These are phyloP conservation scores for Aphanomyces stellatus DNA, from an alignment of 352 stramenopile species.

Conservation along the genomic window DNA sequence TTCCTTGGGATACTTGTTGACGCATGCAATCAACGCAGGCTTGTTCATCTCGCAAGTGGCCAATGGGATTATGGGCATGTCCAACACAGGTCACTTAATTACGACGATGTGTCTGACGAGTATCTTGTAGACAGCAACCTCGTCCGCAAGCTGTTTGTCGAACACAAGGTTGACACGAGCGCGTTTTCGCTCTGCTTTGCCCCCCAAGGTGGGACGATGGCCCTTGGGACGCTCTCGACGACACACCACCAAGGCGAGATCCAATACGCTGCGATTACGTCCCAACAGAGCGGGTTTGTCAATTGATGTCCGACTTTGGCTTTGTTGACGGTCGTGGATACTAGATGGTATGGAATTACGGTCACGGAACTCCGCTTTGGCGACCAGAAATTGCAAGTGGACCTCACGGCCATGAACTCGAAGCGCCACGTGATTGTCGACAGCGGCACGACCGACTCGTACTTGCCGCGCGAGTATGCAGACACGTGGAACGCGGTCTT, in stretches of 20 bases:
- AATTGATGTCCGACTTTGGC: not conserved
- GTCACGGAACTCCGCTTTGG: slow-evolving; percentile 63
- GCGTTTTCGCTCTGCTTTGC: slow-evolving; percentile 81
- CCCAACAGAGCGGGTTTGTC: slow-evolving; percentile 27
- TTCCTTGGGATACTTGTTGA: not conserved
- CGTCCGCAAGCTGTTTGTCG: slow-evolving; percentile 48
- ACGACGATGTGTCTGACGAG: not conserved
- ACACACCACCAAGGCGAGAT: slow-evolving; percentile 54
- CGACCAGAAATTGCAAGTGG: slow-evolving; percentile 38
- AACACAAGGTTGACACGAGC: slow-evolving; percentile 45
- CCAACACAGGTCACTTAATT: not conserved
- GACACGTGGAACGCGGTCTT: slow-evolving; percentile 49
- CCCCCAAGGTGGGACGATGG: slow-evolving; percentile 48
- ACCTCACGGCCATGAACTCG: slow-evolving; percentile 36
- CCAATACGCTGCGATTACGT: slow-evolving; percentile 49
- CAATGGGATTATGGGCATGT: slow-evolving; percentile 86
- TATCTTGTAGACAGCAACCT: slow-evolving; percentile 52
- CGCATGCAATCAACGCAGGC: slow-evolving; percentile 4
- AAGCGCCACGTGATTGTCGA: slow-evolving; percentile 75
- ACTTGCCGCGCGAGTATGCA: slow-evolving; percentile 43
- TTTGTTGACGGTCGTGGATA: not conserved
- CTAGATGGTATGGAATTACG: slow-evolving; percentile 60
- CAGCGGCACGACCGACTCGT: slow-evolving; percentile 82
- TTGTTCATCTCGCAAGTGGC: slow-evolving; percentile 80
- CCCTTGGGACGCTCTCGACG: slow-evolving; percentile 73